These are phyloP conservation scores for Xerocomellus amylosporus DNA, from an alignment of 768 basidiomycete species.

Conservation along the genomic window DNA sequence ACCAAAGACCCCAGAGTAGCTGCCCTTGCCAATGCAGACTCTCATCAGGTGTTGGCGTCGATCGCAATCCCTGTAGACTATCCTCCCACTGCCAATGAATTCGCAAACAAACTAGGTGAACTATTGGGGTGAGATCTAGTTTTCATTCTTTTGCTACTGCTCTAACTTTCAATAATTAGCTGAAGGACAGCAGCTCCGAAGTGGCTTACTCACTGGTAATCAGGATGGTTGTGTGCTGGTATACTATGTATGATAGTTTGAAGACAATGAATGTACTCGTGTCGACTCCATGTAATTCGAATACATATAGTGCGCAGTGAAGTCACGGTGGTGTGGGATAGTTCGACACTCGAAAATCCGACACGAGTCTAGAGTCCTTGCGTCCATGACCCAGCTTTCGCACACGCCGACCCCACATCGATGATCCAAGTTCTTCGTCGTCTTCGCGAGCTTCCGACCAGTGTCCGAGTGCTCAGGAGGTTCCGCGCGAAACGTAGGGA, in stretches of 20 bases:
- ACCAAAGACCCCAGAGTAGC: neutral
- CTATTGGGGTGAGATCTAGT: neutral
- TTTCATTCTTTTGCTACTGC: neutral
- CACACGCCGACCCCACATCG: neutral
- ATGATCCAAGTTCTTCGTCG: neutral
- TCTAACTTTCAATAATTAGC: neutral
- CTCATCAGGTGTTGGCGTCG: neutral
- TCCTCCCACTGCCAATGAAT: neutral
- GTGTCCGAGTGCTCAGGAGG: neutral
- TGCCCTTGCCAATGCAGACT: neutral
- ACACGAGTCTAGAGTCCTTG: neutral
- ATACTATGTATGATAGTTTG: neutral
- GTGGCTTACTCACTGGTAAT: neutral
- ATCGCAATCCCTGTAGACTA: neutral
- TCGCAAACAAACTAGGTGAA: neutral
- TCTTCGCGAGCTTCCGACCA: neutral
- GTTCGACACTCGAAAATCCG: too few species aligned
- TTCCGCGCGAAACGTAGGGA: neutral
- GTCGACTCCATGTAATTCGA: neutral
- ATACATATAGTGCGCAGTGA: neutral
- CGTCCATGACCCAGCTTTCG: neutral
- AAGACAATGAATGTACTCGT: neutral
- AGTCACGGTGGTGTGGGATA: too few species aligned
- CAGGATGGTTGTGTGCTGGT: neutral
- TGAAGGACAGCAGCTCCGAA: neutral